A percentile compares a stretch with the other conserved stretches of the same genome.
Conservation (phyloP, 352 stramenopile genomes). For the Phytophthora melonis region DNA sequence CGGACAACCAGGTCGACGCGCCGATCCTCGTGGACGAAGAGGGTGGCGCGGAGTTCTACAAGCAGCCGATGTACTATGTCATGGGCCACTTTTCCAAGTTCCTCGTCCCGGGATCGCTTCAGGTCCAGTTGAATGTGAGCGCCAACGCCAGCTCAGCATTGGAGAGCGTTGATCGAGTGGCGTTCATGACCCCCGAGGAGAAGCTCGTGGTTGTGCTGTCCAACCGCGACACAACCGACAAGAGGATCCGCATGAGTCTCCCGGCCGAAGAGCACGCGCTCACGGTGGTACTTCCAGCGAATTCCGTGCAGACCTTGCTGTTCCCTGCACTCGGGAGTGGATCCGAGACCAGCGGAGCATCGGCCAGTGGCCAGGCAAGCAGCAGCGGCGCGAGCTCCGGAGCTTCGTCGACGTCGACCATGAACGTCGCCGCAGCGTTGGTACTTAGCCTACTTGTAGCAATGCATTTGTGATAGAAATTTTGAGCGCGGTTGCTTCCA, state of each 20-base stretch:
- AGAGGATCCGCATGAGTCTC: slow-evolving; percentile 41
- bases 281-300: slow-evolving; percentile 40
- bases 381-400: slow-evolving; percentile 6
- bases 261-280: slow-evolving; percentile 24
- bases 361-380: not conserved
- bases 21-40: slow-evolving; percentile 77
- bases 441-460: not conserved
- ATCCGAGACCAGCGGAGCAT: slow-evolving; percentile 5
- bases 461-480: not conserved
- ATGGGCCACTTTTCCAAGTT: slow-evolving; percentile 85
- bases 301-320: slow-evolving; percentile 45
- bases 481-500: not conserved
- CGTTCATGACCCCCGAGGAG: slow-evolving; percentile 59
- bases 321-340: slow-evolving; percentile 11
- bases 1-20: slow-evolving; percentile 70
- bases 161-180: slow-evolving; percentile 52
- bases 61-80: slow-evolving; percentile 86
- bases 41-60: slow-evolving; percentile 72
- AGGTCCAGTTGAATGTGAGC: slow-evolving; percentile 38
- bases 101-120: slow-evolving; percentile 57
- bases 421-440: not conserved
- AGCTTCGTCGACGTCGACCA: not conserved
- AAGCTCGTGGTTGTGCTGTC: slow-evolving; percentile 59
- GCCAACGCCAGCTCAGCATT: slow-evolving; percentile 41
- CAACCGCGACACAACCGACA: slow-evolving; percentile 52